Evolutionary conservation across 2,329 filamentous ascomycete species (phyloP).

Genomic region (Arthrinium puccinioides): DNA sequence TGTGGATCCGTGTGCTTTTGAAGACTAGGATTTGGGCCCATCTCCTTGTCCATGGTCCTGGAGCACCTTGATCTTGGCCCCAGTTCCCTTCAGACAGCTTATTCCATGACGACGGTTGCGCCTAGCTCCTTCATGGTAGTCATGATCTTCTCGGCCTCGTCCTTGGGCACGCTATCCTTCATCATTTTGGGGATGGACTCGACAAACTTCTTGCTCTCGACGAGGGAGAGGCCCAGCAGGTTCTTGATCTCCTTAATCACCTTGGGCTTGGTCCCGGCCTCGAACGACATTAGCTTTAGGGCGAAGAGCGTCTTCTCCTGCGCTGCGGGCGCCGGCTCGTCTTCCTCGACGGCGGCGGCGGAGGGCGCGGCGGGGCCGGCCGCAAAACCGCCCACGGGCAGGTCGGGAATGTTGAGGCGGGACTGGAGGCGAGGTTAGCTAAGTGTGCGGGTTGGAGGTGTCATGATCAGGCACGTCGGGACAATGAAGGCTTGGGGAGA

Average conservation of each 20-base stretch:
- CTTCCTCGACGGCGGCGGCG: conserved; percentile 68
- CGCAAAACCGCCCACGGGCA: conserved; percentile 88
- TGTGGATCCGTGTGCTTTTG: no score
- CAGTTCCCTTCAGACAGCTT: conserved; percentile 29
- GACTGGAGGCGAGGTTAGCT: conserved; percentile 61
- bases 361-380: conserved; percentile 56
- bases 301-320: conserved; percentile 98
- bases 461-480: no score
- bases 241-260: conserved; percentile 99
- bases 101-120: conserved; percentile 87
- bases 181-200: conserved; percentile 96
- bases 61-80: no score
- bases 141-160: conserved; percentile 98
- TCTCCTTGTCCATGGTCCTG: no score
- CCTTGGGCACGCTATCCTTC: conserved; percentile 98
- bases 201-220: conserved; percentile 99
- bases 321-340: conserved; percentile 79
- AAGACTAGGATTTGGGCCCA: no score
- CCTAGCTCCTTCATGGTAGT: conserved; percentile 90
- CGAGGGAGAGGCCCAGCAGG: conserved; percentile 87
- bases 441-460: no score
- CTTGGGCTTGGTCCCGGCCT: conserved; percentile 88
- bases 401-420: conserved; percentile 94
- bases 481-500: no score
- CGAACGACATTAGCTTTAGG: conserved; percentile 87